A percentile compares a stretch with the other conserved stretches of the same genome.
phyloP scores from a whole-genome alignment of 345 rosid genomes.

The Orychophragmus violaceus region DNA sequence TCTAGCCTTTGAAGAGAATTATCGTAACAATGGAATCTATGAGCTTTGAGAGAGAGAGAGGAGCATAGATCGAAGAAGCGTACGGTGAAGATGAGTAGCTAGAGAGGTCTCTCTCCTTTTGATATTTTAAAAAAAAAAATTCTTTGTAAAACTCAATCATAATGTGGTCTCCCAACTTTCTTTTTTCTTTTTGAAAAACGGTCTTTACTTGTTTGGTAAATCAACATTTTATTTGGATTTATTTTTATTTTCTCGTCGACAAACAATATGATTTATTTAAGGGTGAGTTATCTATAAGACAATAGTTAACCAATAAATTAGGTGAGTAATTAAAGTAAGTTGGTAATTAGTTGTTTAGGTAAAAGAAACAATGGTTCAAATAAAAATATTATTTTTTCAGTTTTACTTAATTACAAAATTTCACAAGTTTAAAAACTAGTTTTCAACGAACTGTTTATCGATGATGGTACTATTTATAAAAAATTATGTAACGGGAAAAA shows the following conservation, averaged over 20 bases:
- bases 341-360: too few species aligned
- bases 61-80: slow-evolving; percentile 29
- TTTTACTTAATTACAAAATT: too few species aligned
- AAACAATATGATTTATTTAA: not conserved
- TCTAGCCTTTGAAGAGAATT: slow-evolving; percentile 4
- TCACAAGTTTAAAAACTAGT: too few species aligned
- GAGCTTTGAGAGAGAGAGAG: slow-evolving; percentile 6
- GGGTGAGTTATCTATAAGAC: too few species aligned
- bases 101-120: slow-evolving; percentile 1
- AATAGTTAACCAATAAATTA: too few species aligned
- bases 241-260: not conserved
- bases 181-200: slow-evolving; percentile 24
- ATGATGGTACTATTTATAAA: too few species aligned
- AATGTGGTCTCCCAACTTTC: slow-evolving; percentile 24
- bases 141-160: slow-evolving; percentile 17
- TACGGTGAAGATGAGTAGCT: slow-evolving; percentile 32
- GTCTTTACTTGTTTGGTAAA: slow-evolving; percentile 18
- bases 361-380: too few species aligned
- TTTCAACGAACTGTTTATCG: too few species aligned
- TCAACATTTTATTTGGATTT: not conserved
- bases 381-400: too few species aligned
- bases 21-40: slow-evolving; percentile 21
- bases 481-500: too few species aligned
- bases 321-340: too few species aligned
- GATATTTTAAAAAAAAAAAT: too few species aligned